phyloP scores from a whole-genome alignment of 257 asterid species.

The Handroanthus guayacan region DNA sequence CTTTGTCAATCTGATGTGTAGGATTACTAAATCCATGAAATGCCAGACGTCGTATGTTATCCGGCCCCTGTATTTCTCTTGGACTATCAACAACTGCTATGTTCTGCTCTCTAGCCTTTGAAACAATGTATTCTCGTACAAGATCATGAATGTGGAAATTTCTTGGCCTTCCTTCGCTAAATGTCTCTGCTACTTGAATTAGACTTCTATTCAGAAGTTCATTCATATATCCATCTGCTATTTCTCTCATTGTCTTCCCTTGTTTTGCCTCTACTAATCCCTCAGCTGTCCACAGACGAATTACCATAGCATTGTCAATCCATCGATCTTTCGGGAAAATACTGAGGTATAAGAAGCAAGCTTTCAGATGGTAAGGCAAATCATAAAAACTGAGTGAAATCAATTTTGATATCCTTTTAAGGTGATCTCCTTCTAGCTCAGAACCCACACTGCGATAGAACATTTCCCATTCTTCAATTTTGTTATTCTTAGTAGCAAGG shows the following conservation, averaged over 20 bases:
- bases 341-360: conserved; percentile 1
- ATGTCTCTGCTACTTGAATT: conserved; percentile 22
- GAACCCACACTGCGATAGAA: conserved; percentile 33
- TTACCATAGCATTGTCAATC: background rate
- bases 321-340: conserved; percentile 8
- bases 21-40: background rate
- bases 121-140: conserved; percentile 20
- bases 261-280: background rate
- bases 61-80: background rate
- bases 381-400: background rate
- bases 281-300: conserved; percentile 37
- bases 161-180: background rate
- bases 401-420: conserved; percentile 5
- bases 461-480: conserved; percentile 24
- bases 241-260: conserved; percentile 30
- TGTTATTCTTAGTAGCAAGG: background rate
- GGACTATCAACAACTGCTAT: background rate
- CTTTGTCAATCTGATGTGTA: background rate
- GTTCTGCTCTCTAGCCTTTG: conserved; percentile 22
- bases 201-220: conserved; percentile 42
- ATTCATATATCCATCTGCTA: conserved; percentile 36
- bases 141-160: conserved; percentile 40
- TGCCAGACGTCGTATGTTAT: conserved; percentile 26
- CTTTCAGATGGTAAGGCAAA: background rate
- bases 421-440: conserved; percentile 31